Percentiles rank a stretch among this genome's conserved stretches.
These are phyloP conservation scores for Tolypocladium paradoxum DNA, from an alignment of 2,329 filamentous ascomycete species.

Conservation along the genomic window DNA sequence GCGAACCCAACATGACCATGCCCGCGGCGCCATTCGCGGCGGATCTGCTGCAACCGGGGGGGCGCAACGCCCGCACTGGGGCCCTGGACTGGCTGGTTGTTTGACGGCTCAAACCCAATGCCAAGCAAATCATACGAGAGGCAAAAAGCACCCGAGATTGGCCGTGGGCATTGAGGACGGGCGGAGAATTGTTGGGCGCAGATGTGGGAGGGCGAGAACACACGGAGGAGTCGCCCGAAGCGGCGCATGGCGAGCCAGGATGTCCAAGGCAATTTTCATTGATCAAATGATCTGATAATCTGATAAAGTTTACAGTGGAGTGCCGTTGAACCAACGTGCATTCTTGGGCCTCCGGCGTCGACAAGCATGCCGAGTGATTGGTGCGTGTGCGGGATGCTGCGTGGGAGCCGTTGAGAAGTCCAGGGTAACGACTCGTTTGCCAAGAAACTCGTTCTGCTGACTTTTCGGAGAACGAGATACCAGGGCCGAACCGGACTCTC, in stretches of 20 bases:
- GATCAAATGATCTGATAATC: conserved; percentile 1
- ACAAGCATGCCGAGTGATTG: not conserved
- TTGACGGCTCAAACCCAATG: not conserved
- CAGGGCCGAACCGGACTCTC: not conserved
- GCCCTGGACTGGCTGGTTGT: not conserved
- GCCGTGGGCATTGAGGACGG: not conserved
- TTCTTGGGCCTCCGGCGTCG: not conserved
- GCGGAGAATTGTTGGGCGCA: not conserved
- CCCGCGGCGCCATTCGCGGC: not conserved
- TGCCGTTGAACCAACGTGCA: not conserved
- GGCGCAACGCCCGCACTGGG: not conserved
- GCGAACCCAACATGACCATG: not conserved
- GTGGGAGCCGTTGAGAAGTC: not conserved
- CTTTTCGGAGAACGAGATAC: not conserved
- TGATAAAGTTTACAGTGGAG: not conserved
- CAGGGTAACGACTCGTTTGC: not conserved
- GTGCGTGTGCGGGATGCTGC: not conserved
- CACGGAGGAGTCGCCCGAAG: not conserved
- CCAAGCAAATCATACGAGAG: not conserved
- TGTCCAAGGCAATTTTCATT: not conserved
- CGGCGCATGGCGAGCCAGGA: not conserved
- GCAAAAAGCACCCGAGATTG: not conserved
- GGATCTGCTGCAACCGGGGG: not conserved
- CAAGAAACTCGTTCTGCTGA: not conserved
- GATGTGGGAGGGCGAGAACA: not conserved